Base-by-base conservation (phyloP, 2,329 filamentous ascomycete genomes). In the Proliferodiscus dingleyae region DNA sequence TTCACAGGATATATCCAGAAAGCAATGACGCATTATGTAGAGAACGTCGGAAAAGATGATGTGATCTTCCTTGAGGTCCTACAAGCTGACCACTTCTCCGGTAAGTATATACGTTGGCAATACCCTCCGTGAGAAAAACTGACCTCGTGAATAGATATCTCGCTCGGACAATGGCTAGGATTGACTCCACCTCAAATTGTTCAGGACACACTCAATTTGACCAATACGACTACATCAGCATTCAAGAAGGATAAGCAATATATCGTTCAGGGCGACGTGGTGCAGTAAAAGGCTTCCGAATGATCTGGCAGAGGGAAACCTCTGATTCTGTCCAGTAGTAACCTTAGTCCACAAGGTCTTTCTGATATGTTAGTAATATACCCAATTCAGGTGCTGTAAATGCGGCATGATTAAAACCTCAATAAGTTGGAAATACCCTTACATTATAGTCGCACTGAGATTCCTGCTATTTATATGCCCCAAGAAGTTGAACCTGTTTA, bases 11-110 rank as follows among this genome's bases (percentile, higher is more conserved):
- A 89, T 51, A 84, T 90, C 5, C 86, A 86, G 0, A 73, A 73
- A 59, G 87, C 87, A 61, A 87, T 86, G 74, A 86, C 83, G 3
- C 85, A 90, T 61, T 90, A 88, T 61, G 84, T 91, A 43, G 85
- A 91, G 72, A 89, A 89, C 57, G 78, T 87, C 32, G 81, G 85
- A n/a, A 78, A 86, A 39, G 84, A 89, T 62, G 78, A 84, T 15
- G 66, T 90, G 2, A 81, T 87, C 61, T 85, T 89, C 64, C 68
- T 90, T 9, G 86, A 90, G 66, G 80, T 90, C 13, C 85, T 90
- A 67, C 73, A 81, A 40, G 77, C 83, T 0, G 79, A 85, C 53
- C 73, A 81, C 62, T 89, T 89, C 61, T 57, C 56, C 19, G 57
- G 57, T 57, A 45, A 49, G 49, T 26, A 30, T 36, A 8, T n/a